These are phyloP conservation scores for Ensete ventricosum DNA, from an alignment of 176 grass and related monocot species.

Conservation along the genomic window DNA sequence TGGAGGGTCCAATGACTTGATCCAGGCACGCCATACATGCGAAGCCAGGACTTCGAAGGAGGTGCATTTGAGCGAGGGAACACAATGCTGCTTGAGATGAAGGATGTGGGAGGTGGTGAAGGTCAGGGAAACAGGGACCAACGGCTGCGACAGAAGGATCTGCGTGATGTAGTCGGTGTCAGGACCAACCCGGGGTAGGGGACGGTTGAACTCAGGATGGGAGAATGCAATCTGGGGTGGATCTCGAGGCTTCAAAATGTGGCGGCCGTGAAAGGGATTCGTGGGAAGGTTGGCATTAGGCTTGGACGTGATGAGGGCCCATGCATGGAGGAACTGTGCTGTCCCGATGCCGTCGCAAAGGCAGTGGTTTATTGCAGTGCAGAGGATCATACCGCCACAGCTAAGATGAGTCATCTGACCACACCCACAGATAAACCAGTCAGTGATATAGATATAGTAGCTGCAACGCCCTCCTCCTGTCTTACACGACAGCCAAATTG, in stretches of 20 bases:
- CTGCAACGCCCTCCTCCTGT: too few relatives aligned
- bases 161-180: constrained; percentile 25
- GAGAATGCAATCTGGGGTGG: constrained; percentile 55
- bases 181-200: constrained; percentile 41
- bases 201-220: constrained; percentile 50
- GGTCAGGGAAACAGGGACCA: constrained; percentile 52
- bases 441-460: too few relatives aligned
- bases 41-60: constrained; percentile 78
- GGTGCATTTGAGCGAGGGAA: constrained; percentile 57
- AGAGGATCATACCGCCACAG: constrained; percentile 73
- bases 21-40: constrained; percentile 81
- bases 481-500: too few relatives aligned
- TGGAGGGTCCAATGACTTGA: constrained; percentile 50
- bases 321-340: constrained; percentile 72
- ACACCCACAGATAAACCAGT: neutral
- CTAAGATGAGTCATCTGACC: constrained; percentile 60
- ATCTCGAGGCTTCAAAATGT: constrained; percentile 45
- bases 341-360: constrained; percentile 75
- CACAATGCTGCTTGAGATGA: constrained; percentile 48
- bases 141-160: constrained; percentile 38
- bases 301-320: constrained; percentile 39
- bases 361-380: constrained; percentile 75
- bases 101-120: constrained; percentile 51
- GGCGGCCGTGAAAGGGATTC: constrained; percentile 45
- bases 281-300: constrained; percentile 1